Base-by-base conservation (phyloP, 2,329 filamentous ascomycete species). In the Malbranchea cinnamomea region DNA sequence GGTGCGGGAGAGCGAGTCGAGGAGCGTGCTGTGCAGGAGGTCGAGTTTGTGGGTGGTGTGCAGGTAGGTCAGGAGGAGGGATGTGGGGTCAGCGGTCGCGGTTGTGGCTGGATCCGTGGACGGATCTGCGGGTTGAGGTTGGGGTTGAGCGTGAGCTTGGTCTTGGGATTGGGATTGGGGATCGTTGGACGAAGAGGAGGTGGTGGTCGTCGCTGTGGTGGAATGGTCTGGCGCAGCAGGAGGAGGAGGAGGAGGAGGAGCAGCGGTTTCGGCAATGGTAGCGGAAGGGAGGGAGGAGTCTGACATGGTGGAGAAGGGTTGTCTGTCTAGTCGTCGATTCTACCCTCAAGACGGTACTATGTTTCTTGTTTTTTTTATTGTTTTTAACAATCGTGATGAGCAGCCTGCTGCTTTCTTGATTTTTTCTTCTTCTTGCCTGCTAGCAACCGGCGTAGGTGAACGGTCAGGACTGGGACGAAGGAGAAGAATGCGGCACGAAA, bases 21-120 rank as follows among this genome's bases (percentile, higher is more conserved):
- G 56, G 15, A 75, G 57, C 1, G 61, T 58, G 21, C 53, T 42
- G 43, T 73, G 67, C 24, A 76, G 67, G 43, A 63, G 62, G 43
- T 62, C 59, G 39, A 74, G 63, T 31, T 63, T 60, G 42, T 56
- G 54, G 19, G 56, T 56, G 37, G 53, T 47, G 28, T 60, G 55
- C 23, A 71, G 62, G 23, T 55, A 60, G 44, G 52, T 45, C 46
- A 60, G 44, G 41, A 52, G 46, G 37, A 50, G 43, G 34, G 48
- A 44, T 46, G 54, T 50, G 31, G 53, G 51, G 31, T 60, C 56
- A 34, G 61, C n/a, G n/a, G n/a, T n/a, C n/a, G n/a, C n/a, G 52
- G 37, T 50, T 49, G 37, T 48, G 48, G 37, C 47, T 46, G 46
- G 37, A 27, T 6, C 31, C 34, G n/a, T n/a, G 40, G 37, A 34